phyloP scores from a whole-genome alignment of 2,329 filamentous ascomycete species.

The Rhinocladiella similis region DNA sequence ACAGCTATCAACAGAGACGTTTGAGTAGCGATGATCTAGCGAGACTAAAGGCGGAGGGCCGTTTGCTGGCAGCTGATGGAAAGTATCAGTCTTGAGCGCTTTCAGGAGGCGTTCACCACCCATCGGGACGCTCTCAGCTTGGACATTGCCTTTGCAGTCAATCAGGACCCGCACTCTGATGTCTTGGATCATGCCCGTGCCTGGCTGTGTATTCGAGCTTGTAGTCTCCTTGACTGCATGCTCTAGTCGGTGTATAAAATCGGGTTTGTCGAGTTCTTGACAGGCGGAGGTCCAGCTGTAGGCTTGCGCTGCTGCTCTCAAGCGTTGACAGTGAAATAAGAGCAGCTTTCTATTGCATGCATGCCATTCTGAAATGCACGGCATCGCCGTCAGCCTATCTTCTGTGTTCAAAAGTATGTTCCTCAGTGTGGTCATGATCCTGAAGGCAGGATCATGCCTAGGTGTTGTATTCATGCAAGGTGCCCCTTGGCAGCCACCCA shows the following conservation, averaged over 20 bases:
- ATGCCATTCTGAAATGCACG: not conserved
- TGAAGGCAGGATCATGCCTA: conserved; percentile 1
- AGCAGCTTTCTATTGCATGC: conserved; percentile 50
- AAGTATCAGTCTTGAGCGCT: not conserved
- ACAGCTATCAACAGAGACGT: conserved; percentile 30
- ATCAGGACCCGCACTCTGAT: conserved; percentile 16
- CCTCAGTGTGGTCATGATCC: conserved; percentile 13
- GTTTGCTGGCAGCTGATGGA: not conserved
- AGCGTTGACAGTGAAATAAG: conserved; percentile 72
- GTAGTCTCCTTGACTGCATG: not conserved
- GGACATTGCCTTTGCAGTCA: conserved; percentile 4
- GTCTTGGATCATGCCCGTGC: conserved; percentile 1
- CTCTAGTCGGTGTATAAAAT: not conserved
- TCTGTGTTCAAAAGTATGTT: conserved; percentile 5
- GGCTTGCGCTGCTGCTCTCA: conserved; percentile 60
- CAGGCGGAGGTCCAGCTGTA: conserved; percentile 43
- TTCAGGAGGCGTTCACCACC: not conserved
- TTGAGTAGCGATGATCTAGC: not conserved
- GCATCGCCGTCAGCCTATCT: not conserved
- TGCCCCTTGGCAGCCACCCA: not conserved
- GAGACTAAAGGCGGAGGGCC: not conserved
- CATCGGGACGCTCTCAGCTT: conserved; percentile 15
- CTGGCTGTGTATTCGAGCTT: not conserved
- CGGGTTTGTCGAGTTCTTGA: conserved; percentile 1
- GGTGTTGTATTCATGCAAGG: not conserved